Evolutionary conservation across 257 asterid species (phyloP).

Genomic region (Nicotiana attenuata): DNA sequence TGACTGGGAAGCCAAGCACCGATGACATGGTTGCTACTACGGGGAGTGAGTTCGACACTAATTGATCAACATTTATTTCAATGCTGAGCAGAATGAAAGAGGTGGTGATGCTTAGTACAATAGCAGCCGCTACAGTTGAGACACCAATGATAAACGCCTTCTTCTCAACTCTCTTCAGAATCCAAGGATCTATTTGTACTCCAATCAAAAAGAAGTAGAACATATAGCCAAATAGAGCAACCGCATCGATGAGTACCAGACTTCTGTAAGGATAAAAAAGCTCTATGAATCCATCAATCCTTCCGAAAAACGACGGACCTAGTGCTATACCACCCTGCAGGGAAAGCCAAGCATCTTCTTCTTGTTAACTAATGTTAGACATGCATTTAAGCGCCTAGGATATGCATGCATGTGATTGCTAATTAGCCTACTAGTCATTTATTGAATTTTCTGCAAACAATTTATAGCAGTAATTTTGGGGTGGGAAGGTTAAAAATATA

Average conservation of each 20-base stretch:
- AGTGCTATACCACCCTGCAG: constrained; percentile 23
- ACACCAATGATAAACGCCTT: constrained; percentile 29
- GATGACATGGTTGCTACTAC: constrained; percentile 23
- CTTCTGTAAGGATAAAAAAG: constrained; percentile 23
- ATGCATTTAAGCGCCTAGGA: no score
- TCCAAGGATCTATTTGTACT: constrained; percentile 45
- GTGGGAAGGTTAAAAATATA: no score
- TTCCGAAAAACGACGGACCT: constrained; percentile 38
- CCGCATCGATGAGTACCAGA: constrained; percentile 23
- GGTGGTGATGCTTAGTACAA: constrained; percentile 13
- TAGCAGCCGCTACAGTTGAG: constrained; percentile 16
- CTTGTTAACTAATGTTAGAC: no score
- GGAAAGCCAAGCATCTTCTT: no score
- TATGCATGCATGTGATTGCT: no score
- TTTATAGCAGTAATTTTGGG: no score
- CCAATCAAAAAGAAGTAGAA: constrained; percentile 43
- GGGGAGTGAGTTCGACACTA: constrained; percentile 15
- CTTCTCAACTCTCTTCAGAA: constrained; percentile 23
- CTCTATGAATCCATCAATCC: constrained; percentile 16
- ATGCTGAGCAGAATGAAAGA: neutral
- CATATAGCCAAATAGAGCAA: constrained; percentile 28
- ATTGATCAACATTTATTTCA: neutral
- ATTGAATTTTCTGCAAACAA: no score
- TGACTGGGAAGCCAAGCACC: constrained; percentile 29
- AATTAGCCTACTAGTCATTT: no score